phyloP scores from a whole-genome alignment of 2,329 filamentous ascomycete genomes.

The Coniochaeta hoffmannii region DNA sequence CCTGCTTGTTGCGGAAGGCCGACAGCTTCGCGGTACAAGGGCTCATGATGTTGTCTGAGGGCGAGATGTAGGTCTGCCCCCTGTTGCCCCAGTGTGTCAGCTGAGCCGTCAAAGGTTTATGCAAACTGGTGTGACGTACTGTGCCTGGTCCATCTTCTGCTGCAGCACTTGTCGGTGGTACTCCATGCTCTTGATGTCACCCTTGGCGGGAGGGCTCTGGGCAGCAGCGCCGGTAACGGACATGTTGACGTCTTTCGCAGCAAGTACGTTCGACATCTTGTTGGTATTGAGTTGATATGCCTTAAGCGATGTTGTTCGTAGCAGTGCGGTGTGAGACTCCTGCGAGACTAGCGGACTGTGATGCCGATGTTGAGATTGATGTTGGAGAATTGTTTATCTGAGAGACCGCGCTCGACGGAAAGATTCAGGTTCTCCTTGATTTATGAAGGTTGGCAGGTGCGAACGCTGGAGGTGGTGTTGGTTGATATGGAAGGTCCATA shows the following conservation, averaged over 20 bases:
- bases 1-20: slow-evolving; percentile 73
- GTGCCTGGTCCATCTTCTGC: slow-evolving; percentile 59
- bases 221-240: slow-evolving; percentile 28
- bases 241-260: slow-evolving; percentile 59
- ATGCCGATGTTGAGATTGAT: not conserved
- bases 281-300: not conserved
- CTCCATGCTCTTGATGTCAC: slow-evolving; percentile 60
- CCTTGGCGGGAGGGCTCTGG: slow-evolving; percentile 34
- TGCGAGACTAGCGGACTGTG: not conserved
- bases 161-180: slow-evolving; percentile 71
- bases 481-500: not conserved
- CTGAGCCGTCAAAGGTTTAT: not conserved
- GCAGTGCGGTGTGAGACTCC: not conserved
- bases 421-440: not conserved
- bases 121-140: slow-evolving; percentile 41
- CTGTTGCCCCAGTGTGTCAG: slow-evolving; percentile 2
- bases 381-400: not conserved
- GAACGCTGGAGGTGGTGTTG: not conserved
- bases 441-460: not conserved
- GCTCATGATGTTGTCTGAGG: slow-evolving; percentile 84
- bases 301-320: too few relatives aligned
- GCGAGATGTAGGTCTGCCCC: slow-evolving; percentile 56
- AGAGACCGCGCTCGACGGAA: not conserved
- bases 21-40: slow-evolving; percentile 78
- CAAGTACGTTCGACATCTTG: slow-evolving; percentile 55